phyloP scores from a whole-genome alignment of 1,139 yeast species.

The Kurtzmaniella quercitrusa region DNA sequence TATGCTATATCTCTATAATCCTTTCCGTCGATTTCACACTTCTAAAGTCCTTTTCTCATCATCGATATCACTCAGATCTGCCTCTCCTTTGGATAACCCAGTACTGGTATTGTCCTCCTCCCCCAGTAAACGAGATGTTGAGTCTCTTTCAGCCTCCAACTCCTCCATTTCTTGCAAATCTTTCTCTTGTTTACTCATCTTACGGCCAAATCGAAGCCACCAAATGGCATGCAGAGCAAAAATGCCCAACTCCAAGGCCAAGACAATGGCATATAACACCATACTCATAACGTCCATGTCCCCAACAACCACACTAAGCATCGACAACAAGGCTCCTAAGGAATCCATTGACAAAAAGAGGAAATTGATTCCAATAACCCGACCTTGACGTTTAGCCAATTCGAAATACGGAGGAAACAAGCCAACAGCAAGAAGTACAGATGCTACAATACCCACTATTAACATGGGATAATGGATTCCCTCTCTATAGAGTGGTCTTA shows the following conservation, averaged over 20 bases:
- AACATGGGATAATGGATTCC: conserved; percentile 73
- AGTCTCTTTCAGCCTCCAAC: neutral
- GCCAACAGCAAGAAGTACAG: conserved; percentile 71
- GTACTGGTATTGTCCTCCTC: neutral
- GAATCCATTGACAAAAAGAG: conserved; percentile 75
- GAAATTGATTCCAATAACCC: conserved; percentile 86
- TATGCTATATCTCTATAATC: too few species aligned
- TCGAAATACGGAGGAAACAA: conserved; percentile 88
- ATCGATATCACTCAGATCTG: neutral
- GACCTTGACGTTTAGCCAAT: conserved; percentile 69
- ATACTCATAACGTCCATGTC: conserved; percentile 72
- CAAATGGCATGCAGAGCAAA: conserved; percentile 66
- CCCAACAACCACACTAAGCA: conserved; percentile 62
- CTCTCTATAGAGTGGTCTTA: conserved; percentile 59
- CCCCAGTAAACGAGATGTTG: neutral
- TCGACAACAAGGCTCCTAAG: conserved; percentile 73
- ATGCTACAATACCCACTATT: conserved; percentile 75
- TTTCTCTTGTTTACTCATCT: neutral
- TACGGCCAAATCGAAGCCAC: conserved; percentile 52
- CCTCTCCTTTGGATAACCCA: neutral
- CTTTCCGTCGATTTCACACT: too few species aligned
- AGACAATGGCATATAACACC: conserved; percentile 66
- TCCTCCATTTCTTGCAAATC: neutral
- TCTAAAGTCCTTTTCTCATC: too few species aligned
- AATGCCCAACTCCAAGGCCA: conserved; percentile 74